Percentiles rank a stretch among this genome's conserved stretches.
Evolutionary conservation across 371 early-diverging fungal genomes (phyloP).

Genomic region (Enteropsectra breve): DNA sequence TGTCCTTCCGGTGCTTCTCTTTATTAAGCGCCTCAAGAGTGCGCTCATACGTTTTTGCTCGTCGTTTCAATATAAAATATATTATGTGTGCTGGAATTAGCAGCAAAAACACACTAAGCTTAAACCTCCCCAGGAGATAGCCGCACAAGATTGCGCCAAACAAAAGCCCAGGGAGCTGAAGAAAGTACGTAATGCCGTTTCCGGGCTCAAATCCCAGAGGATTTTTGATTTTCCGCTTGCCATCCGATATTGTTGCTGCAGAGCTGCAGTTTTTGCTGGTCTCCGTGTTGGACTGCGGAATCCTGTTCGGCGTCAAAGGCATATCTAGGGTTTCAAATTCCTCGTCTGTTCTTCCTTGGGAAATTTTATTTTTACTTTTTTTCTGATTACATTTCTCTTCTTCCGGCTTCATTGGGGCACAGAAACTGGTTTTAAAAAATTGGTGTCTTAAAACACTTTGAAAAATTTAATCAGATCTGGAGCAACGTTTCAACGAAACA

Average conservation of each 20-base stretch:
- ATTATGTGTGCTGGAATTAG: conserved; percentile 52
- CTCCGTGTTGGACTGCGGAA: background rate
- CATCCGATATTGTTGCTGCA: background rate
- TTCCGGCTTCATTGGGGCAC: background rate
- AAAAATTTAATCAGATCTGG: no score
- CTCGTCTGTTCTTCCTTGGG: no score
- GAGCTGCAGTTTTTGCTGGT: background rate
- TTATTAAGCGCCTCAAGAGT: conserved; percentile 53
- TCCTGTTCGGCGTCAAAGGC: conserved; percentile 13
- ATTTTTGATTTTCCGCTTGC: conserved; percentile 25
- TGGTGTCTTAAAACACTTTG: no score
- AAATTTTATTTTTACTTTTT: no score
- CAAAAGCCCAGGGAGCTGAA: conserved; percentile 55
- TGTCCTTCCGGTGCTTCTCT: conserved; percentile 45
- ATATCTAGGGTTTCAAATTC: background rate
- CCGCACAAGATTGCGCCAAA: conserved; percentile 45
- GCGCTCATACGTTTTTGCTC: conserved; percentile 51
- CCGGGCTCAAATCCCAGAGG: conserved; percentile 53
- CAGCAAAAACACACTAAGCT: conserved; percentile 43
- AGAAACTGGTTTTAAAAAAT: no score
- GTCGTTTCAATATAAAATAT: conserved; percentile 49
- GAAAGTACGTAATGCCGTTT: conserved; percentile 37
- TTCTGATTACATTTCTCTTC: background rate
- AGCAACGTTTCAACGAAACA: no score
- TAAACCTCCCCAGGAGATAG: conserved; percentile 55